Conservation (phyloP, 2,329 filamentous ascomycete genomes). For the Camillea tinctor region DNA sequence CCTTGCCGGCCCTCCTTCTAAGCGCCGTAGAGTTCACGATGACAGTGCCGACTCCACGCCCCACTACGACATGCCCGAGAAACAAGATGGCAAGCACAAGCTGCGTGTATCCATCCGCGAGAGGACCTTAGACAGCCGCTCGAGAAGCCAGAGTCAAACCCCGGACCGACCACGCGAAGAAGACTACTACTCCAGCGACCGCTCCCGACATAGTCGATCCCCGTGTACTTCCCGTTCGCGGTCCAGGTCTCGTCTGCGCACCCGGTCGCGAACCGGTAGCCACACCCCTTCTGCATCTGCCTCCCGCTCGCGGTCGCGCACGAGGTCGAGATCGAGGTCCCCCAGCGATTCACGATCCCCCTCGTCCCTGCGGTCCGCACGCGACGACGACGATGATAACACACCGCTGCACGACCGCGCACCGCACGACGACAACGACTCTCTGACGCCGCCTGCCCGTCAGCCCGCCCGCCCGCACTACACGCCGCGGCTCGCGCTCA, state of each 20-base stretch:
- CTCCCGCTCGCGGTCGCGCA: constrained; percentile 4
- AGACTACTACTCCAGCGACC: constrained; percentile 32
- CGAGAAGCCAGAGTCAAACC: constrained; percentile 22
- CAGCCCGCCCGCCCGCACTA: constrained; percentile 65
- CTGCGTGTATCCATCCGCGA: constrained; percentile 32
- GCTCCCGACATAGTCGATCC: constrained; percentile 27
- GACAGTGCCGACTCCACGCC: constrained; percentile 41
- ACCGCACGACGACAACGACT: constrained; percentile 8
- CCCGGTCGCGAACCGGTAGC: constrained; percentile 9
- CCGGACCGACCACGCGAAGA: constrained; percentile 21
- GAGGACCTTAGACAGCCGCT: constrained; percentile 23
- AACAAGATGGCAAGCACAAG: constrained; percentile 24
- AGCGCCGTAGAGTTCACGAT: constrained; percentile 41
- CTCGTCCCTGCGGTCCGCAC: constrained; percentile 18
- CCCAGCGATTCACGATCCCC: constrained; percentile 17
- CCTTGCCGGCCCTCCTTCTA: constrained; percentile 36
- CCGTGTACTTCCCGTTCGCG: constrained; percentile 22
- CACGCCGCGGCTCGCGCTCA: constrained; percentile 66
- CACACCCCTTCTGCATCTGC: constrained; percentile 13
- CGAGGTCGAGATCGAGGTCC: constrained; percentile 17
- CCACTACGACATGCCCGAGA: constrained; percentile 47
- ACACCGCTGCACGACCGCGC: constrained; percentile 18
- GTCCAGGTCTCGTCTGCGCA: constrained; percentile 16
- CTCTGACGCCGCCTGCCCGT: constrained; percentile 32
- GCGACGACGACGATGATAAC: too few species aligned